Evolutionary conservation across 2,329 filamentous ascomycete genomes (phyloP).

Genomic region (Simplicillium aogashimaense): DNA sequence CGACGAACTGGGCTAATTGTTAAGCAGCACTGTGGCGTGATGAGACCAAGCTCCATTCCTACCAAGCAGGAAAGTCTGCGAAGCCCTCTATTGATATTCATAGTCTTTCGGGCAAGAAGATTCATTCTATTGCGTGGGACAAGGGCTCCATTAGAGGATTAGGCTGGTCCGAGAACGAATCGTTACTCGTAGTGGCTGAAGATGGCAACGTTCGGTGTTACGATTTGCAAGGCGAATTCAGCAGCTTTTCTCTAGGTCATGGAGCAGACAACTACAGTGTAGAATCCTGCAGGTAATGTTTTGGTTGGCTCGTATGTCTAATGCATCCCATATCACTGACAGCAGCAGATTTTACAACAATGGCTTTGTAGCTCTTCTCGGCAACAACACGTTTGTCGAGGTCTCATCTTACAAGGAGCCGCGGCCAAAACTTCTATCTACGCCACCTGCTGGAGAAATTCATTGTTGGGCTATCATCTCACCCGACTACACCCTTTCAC

Average conservation of each 20-base stretch:
- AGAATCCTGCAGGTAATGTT: constrained; percentile 56
- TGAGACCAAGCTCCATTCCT: constrained; percentile 72
- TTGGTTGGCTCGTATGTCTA: constrained; percentile 3
- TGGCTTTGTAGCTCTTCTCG: constrained; percentile 86
- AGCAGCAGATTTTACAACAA: constrained; percentile 62
- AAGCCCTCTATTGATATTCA: constrained; percentile 91
- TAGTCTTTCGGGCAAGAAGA: constrained; percentile 81
- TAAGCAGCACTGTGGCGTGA: constrained; percentile 73
- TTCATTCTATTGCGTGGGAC: constrained; percentile 84
- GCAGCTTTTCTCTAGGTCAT: constrained; percentile 84
- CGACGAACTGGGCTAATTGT: neutral
- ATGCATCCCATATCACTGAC: constrained; percentile 7
- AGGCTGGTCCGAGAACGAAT: constrained; percentile 95
- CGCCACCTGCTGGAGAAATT: constrained; percentile 67
- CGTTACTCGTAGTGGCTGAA: constrained; percentile 74
- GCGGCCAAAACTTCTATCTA: constrained; percentile 70
- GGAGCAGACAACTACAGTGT: constrained; percentile 84
- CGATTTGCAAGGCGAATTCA: constrained; percentile 89
- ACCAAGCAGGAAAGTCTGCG: constrained; percentile 58
- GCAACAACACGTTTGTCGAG: constrained; percentile 76
- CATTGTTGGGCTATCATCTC: constrained; percentile 85
- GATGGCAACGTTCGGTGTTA: constrained; percentile 89
- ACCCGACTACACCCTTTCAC: constrained; percentile 77
- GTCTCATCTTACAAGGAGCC: constrained; percentile 90
- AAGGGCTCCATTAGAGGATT: constrained; percentile 78